phyloP scores from a whole-genome alignment of 805 yeast species.

The Wickerhamiella domercqiae region DNA sequence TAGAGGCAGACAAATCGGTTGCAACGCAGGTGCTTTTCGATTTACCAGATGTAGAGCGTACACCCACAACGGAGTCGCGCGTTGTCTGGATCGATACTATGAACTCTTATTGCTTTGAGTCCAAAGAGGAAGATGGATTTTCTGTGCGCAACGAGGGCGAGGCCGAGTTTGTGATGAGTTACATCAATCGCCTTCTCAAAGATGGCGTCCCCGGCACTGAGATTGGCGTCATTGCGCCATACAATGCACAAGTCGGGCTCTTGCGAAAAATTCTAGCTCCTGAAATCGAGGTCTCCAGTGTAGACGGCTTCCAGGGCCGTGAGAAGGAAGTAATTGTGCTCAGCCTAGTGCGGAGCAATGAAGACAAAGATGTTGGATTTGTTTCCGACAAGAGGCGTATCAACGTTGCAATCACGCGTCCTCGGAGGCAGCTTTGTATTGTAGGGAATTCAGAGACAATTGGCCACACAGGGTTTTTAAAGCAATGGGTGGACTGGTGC shows the following conservation, averaged over 20 bases:
- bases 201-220: conserved; percentile 38
- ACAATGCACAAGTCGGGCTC: conserved; percentile 66
- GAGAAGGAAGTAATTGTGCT: conserved; percentile 79
- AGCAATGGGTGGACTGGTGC: conserved; percentile 54
- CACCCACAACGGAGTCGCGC: conserved; percentile 42
- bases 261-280: conserved; percentile 32
- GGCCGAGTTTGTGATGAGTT: conserved; percentile 41
- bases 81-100: conserved; percentile 85
- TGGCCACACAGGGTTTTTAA: conserved; percentile 47
- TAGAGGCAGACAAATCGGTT: conserved; percentile 50
- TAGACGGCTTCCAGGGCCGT: conserved; percentile 94
- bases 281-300: conserved; percentile 64
- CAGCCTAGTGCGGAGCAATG: conserved; percentile 71
- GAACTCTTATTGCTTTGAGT: conserved; percentile 70
- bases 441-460: conserved; percentile 67
- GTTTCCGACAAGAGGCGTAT: conserved; percentile 62
- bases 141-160: conserved; percentile 63
- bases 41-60: conserved; percentile 29
- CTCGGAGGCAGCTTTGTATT: conserved; percentile 69
- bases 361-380: conserved; percentile 59
- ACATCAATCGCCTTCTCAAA: conserved; percentile 36
- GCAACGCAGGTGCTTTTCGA: conserved; percentile 38
- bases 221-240: conserved; percentile 84
- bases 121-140: conserved; percentile 23
- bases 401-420: conserved; percentile 88